Evolutionary conservation across 2,329 filamentous ascomycete species (phyloP).

Genomic region (Penicillium sp.): DNA sequence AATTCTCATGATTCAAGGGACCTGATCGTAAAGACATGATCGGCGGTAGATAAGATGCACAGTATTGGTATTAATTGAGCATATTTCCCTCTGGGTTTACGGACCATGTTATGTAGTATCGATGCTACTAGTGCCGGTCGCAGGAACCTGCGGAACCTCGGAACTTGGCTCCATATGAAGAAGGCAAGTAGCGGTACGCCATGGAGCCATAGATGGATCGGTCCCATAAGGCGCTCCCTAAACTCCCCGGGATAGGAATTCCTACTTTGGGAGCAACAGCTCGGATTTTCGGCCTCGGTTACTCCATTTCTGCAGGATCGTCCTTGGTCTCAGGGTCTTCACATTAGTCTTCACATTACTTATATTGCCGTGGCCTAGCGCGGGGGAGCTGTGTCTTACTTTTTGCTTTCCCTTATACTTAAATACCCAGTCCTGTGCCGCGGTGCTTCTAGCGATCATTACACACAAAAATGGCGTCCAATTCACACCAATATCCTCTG

Average conservation of each 20-base stretch:
- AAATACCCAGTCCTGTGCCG: neutral
- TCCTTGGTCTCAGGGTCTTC: neutral
- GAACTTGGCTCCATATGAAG: neutral
- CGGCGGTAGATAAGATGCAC: conserved; percentile 2
- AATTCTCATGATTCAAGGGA: conserved; percentile 18
- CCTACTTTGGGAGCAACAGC: neutral
- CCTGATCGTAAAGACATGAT: conserved; percentile 29
- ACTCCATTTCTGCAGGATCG: neutral
- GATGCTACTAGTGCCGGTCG: neutral
- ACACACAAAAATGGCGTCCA: conserved; percentile 13
- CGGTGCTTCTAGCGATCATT: neutral
- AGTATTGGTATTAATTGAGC: neutral
- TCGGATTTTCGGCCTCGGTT: conserved; percentile 5
- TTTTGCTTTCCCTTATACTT: neutral
- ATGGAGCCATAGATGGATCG: neutral
- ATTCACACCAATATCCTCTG: conserved; percentile 31
- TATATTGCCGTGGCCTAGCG: conserved; percentile 2
- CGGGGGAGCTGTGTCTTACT: neutral
- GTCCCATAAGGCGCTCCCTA: neutral
- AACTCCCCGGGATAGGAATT: neutral
- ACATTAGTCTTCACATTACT: neutral
- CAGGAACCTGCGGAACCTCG: conserved; percentile 5
- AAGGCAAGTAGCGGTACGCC: neutral
- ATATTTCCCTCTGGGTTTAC: neutral
- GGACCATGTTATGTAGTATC: conserved; percentile 1